These are phyloP conservation scores for Aspergillus neotritici DNA, from an alignment of 2,329 filamentous ascomycete genomes.

Conservation along the genomic window DNA sequence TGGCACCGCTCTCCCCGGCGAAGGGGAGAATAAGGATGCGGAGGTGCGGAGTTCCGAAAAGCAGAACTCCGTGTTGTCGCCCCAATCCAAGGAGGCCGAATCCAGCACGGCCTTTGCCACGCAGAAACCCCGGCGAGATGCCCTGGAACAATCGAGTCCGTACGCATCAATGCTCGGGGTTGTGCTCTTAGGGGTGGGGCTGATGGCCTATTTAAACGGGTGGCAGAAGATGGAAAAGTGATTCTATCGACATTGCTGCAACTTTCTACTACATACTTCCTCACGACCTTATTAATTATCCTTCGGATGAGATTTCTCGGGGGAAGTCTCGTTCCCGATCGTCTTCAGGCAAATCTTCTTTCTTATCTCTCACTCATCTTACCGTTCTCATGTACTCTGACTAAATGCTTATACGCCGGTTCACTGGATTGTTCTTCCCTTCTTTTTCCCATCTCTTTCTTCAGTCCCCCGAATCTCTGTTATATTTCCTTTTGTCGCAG, in stretches of 20 bases:
- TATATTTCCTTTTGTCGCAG: conserved; percentile 19
- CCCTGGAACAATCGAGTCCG: conserved; percentile 56
- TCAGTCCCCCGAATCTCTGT: conserved; percentile 14
- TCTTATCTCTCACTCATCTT: conserved; percentile 11
- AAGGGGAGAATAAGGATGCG: conserved; percentile 10
- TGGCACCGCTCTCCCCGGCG: neutral
- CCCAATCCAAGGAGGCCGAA: conserved; percentile 38
- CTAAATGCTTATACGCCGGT: no score
- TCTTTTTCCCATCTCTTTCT: conserved; percentile 10
- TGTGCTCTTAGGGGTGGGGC: conserved; percentile 70
- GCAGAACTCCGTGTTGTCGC: conserved; percentile 47
- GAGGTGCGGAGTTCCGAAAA: conserved; percentile 11
- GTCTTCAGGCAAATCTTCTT: no score
- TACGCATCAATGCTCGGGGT: conserved; percentile 80
- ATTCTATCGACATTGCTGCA: conserved; percentile 6
- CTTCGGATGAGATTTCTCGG: no score
- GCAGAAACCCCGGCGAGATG: conserved; percentile 28
- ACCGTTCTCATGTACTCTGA: no score
- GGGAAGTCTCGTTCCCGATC: no score
- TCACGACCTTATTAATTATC: no score
- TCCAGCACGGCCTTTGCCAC: conserved; percentile 40
- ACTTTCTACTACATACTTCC: no score
- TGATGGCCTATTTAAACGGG: conserved; percentile 82
- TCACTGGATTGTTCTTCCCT: conserved; percentile 7
- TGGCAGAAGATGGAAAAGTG: conserved; percentile 60